Evolutionary conservation across 352 stramenopile species (phyloP), one percentile per base, ranked within the genome.

Genomic region (Globisporangium iwayamae): DNA sequence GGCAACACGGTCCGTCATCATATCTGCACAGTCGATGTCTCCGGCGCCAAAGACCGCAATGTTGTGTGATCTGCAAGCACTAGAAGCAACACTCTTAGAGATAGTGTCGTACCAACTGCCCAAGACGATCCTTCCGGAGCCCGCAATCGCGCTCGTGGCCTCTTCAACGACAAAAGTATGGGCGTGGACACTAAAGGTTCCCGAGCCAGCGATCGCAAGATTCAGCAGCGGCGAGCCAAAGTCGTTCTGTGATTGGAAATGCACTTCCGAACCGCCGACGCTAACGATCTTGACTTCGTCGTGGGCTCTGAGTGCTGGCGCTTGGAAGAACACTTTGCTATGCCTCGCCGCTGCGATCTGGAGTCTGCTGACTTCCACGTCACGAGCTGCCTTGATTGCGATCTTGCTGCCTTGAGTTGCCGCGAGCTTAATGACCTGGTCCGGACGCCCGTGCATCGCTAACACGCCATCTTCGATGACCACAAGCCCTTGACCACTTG

Each of bases 251-350:
- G 30, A 43, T 18, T 56, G 51, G 18, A 43, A 6, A 25, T 56
- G 30, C 18, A 43, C 51, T 8, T 56, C 25, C 8, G 51, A 56
- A 4, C 51, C 30, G 11, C 51, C 51, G 14, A 2, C 8, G 16
- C 30, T 30, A 13, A 18, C 51, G 30, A 56, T 56, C 36, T 43
- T 30, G 51, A 56, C 36, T 30, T 9, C 5, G 28, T 56, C 16
- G 14, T 16, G 51, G 2, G 28, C 51, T n/a, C 16, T 43, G 9
- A 56, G 4, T 9, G 20, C 22, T 28, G 51, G 51, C 8, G 30
- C 30, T 18, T 56, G 51, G 30, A 56, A 13, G 16, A 43, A 56
- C 16, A 56, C 28, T 43, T 56, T 56, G 18, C 51, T 56, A 4
- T 8, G 51, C 5, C 20, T 28, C 20, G 51, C 51, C 25, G 39